Base-by-base conservation (phyloP, 768 basidiomycete genomes). In the Cystofilobasidium ferigula region DNA sequence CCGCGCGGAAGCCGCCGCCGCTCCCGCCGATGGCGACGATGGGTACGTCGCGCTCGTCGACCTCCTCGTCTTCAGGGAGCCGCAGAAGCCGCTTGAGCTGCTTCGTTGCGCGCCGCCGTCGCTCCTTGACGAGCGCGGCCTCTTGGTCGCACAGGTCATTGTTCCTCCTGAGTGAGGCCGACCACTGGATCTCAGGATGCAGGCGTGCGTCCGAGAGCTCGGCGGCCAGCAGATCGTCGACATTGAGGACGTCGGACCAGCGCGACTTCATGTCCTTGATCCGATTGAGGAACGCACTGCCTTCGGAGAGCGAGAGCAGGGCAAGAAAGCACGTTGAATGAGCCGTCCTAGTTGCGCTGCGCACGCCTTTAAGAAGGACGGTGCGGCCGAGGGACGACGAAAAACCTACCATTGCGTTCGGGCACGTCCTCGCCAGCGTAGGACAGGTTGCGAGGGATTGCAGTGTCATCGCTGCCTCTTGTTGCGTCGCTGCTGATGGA, bases 1-100 rank as follows among this genome's bases (percentile, higher is more conserved):
- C 54, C 30, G 69, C 69, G 35, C 69, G 40, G 30, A 65, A 69
- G 14, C 69, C 69, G n/a, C 69, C 69, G 9, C 69, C 69, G n/a
- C 60, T 62, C 13, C 69, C 69, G 14, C 69, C 69, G 36, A 69
- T 34, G 34, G 58, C 64, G 32, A 69, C 58, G 32, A 69, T 65
- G 22, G 69, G 69, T 7, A 69, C 60, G 42, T 69, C 69, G 35
- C 64, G 35, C 61, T 57, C 59, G 38, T 69, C 56, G 13, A 69
- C 53, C 35, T 48, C 63, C 51, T 69, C 69, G 30, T 69, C 69
- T 7, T 64, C 63, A 3, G 69, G 60, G 0, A 69, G 35, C 14
- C 61, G 30, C 24, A 69, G 59, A 45, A 69, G 62, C 35, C 59
- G 47, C 16, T 45, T 35, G 4, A 67, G 59, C 51, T 67, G 64